Evolutionary conservation across 1,139 yeast genomes (phyloP), one percentile per base, ranked within the genome.

Genomic region (Diutina scorzettiae): DNA sequence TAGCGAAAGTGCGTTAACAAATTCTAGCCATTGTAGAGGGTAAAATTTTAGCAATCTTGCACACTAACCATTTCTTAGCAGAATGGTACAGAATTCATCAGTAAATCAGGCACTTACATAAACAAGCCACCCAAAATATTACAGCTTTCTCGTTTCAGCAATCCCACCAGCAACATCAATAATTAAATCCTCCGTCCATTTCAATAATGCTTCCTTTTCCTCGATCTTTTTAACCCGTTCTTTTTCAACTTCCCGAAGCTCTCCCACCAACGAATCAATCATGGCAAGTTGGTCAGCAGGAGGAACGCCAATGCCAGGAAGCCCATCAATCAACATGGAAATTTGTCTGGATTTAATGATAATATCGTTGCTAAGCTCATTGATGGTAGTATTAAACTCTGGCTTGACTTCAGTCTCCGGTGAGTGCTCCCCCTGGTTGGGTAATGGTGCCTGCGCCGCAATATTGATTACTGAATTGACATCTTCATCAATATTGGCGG

Each of bases 231-330:
- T 60, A 19, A 70, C 61, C 47, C 87, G 71, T 43, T 76, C 74
- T 20, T 61, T 56, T 52, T 89, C 94, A 1, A 81, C 78, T 5
- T 64, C 63, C 20, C 71, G 69, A 44, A 91, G 63, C 50, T 84
- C 85, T 34, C 58, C 56, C 45, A 86, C 81, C 42, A 91, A 63
- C n/a, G 66, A 66, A 41, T 70, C 71, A 17, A 91, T 83, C 48
- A 73, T 69, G 30, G 63, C 63, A 55, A 87, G 57, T 59, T 91
- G 98, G 43, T 76, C 79, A 37, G 71, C 73, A 25, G 85, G 85
- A 2, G 89, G 77, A 1, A 83, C 87, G 12, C 94, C 96, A 2
- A 87, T 84, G 3, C 97, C 98, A 0, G 99, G 98, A 41, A 91
- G 64, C 2, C 94, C 78, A 55, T 85, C 95, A 27, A 91, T 87